Evolutionary conservation across 768 basidiomycete genomes (phyloP).

Genomic region (Scleroderma citrinum): DNA sequence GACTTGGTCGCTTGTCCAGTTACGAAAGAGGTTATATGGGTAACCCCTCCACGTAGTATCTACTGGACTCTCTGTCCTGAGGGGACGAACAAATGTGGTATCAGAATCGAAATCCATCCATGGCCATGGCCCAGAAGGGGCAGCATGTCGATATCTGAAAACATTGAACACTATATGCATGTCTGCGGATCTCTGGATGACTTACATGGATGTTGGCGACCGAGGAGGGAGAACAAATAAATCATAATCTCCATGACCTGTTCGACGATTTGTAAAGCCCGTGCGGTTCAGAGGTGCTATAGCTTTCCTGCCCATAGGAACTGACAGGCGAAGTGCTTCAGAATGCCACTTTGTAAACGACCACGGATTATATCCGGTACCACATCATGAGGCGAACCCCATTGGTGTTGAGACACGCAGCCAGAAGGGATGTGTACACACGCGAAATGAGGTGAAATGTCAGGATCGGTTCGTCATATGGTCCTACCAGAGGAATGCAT

Average conservation of each 20-base stretch:
- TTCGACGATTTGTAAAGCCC: not conserved
- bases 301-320: not conserved
- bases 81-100: not conserved
- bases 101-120: constrained; percentile 19
- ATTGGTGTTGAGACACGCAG: not conserved
- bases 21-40: constrained; percentile 42
- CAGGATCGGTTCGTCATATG: no score
- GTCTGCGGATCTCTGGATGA: not conserved
- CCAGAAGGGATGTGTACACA: not conserved
- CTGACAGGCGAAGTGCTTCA: not conserved
- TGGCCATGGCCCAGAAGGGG: constrained; percentile 30
- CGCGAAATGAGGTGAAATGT: no score
- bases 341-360: not conserved
- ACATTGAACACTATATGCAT: not conserved
- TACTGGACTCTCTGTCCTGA: not conserved
- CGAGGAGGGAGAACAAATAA: not conserved
- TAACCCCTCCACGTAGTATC: constrained; percentile 28
- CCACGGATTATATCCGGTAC: not conserved
- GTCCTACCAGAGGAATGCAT: no score
- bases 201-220: not conserved
- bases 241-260: not conserved
- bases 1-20: constrained; percentile 41
- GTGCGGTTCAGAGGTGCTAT: not conserved
- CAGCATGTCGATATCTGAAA: constrained; percentile 14
- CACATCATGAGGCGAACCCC: not conserved